phyloP scores from a whole-genome alignment of 2,329 filamentous ascomycete genomes.

The Ascochyta fabae region DNA sequence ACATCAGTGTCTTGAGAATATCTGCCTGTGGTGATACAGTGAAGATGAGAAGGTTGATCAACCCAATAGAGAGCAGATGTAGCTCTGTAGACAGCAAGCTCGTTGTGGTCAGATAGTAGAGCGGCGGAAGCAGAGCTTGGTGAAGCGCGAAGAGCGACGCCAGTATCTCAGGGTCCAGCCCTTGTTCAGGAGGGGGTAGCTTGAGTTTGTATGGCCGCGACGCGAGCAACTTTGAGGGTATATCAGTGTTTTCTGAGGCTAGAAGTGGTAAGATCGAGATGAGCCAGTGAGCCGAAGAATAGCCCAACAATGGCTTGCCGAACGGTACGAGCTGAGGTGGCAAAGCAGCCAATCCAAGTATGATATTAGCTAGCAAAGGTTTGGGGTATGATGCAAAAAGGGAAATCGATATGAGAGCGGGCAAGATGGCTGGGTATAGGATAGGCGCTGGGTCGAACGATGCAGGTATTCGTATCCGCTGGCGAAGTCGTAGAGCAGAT shows the following conservation, averaged over 20 bases:
- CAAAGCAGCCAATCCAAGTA: constrained; percentile 79
- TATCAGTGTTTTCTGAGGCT: constrained; percentile 55
- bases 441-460: constrained; percentile 91
- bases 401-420: constrained; percentile 77
- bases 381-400: constrained; percentile 67
- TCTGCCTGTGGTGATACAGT: constrained; percentile 65
- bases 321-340: constrained; percentile 76
- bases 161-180: constrained; percentile 63
- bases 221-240: constrained; percentile 43
- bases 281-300: constrained; percentile 78
- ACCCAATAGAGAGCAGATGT: constrained; percentile 79
- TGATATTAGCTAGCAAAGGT: constrained; percentile 76
- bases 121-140: constrained; percentile 72
- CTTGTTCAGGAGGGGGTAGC: constrained; percentile 35
- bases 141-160: constrained; percentile 82
- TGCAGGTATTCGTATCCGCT: constrained; percentile 68
- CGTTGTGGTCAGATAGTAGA: constrained; percentile 84
- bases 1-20: constrained; percentile 54
- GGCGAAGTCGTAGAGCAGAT: constrained; percentile 43
- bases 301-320: constrained; percentile 61
- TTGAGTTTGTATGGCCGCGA: constrained; percentile 46
- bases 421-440: constrained; percentile 81
- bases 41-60: constrained; percentile 82
- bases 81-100: constrained; percentile 87
- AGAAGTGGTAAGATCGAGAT: constrained; percentile 74